Evolutionary conservation across 2,329 filamentous ascomycete genomes (phyloP).

Genomic region (Fonsecaea multimorphosa): DNA sequence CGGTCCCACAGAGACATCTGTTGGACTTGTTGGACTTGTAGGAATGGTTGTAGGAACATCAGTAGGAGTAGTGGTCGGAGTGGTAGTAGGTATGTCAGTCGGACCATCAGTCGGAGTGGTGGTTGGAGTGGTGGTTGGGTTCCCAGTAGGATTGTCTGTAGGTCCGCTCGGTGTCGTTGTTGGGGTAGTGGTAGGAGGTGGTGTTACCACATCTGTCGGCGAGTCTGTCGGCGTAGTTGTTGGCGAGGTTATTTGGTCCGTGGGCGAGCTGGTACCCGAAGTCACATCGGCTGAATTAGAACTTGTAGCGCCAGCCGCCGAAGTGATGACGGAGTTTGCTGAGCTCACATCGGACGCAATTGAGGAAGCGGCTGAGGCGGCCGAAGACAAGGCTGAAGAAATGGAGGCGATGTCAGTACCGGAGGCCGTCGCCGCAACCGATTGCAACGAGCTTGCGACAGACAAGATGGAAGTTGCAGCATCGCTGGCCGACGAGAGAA

Average conservation of each 20-base stretch:
- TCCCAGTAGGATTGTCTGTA: conserved; percentile 8
- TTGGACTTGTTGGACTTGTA: not conserved
- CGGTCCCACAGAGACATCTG: conserved; percentile 1
- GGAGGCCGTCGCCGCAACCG: conserved; percentile 28
- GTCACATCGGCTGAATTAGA: conserved; percentile 20
- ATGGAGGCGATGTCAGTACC: conserved; percentile 30
- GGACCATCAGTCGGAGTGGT: not conserved
- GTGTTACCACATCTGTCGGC: conserved; percentile 42
- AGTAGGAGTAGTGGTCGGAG: conserved; percentile 4
- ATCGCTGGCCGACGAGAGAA: conserved; percentile 29
- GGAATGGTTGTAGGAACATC: conserved; percentile 2
- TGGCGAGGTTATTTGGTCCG: conserved; percentile 16
- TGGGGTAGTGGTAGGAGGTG: conserved; percentile 38
- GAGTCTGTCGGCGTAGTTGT: conserved; percentile 25
- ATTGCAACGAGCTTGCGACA: conserved; percentile 33
- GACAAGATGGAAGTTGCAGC: conserved; percentile 32
- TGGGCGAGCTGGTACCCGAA: conserved; percentile 13
- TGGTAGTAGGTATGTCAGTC: conserved; percentile 11
- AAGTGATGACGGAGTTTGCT: conserved; percentile 27
- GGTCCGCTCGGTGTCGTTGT: not conserved
- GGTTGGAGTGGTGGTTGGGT: not conserved
- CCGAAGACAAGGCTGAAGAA: conserved; percentile 34
- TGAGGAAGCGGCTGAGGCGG: conserved; percentile 28
- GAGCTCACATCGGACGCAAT: conserved; percentile 32
- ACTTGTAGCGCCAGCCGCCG: conserved; percentile 20